Evolutionary conservation across 2,329 filamentous ascomycete genomes (phyloP), one percentile per base, ranked within the genome.

Genomic region (Thermoascus crustaceus): DNA sequence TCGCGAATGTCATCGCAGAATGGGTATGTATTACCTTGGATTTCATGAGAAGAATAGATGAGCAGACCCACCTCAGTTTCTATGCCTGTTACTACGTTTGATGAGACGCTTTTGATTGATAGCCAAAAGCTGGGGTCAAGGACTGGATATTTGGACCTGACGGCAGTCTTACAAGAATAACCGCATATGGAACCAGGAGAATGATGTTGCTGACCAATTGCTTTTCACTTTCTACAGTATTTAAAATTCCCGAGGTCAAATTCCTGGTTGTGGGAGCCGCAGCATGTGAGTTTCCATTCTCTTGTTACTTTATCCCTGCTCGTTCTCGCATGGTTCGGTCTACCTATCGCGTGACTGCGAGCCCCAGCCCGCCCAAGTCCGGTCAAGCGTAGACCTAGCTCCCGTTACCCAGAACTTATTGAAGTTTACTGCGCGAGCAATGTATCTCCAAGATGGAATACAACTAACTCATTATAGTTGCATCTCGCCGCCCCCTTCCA

Each of bases 231-330:
- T 17, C 17, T 21, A 31, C 34, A 71, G 69, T 75, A 10, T 85
- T 91, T 61, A 80, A 78, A 55, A 75, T 91, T 30, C 81, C 82
- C 16, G 78, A 86, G 42, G 74, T 87, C 43, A 85, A 82, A 54
- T 87, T 93, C 60, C 70, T 89, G 20, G 71, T 78, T 45, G 77
- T 88, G 48, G 77, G 78, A 5, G 67, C 70, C 11, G 72, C 71
- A 18, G 59, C 66, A n/a, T 60, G 66, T 66, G 47, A 54, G 61
- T 53, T 14, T 8, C 14, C 19, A 20, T 10, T 9, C 34, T 25
- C 14, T 18, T 19, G 10, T 7, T 26, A 6, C 19, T 13, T 13
- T 29, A 16, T 6, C 10, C 26, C 10, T 13, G n/a, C 26, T 9
- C 5, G 9, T 14, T 11, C n/a, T 11, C 11, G 8, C 18, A 24